These are phyloP conservation scores for Capsicum pubescens DNA, from an alignment of 257 asterid genomes.

Conservation along the genomic window DNA sequence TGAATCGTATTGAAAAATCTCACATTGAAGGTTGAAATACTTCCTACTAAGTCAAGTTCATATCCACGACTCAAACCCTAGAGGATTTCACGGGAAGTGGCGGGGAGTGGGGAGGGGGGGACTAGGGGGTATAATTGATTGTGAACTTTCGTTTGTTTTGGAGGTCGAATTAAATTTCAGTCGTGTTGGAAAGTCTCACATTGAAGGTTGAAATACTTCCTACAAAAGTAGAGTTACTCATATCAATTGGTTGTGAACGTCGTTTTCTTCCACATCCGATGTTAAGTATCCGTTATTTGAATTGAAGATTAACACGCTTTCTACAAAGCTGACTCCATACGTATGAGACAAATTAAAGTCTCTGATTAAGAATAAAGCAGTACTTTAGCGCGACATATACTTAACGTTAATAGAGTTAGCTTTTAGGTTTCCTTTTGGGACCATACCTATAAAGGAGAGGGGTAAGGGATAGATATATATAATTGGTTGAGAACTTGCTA, in stretches of 20 bases:
- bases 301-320: neutral
- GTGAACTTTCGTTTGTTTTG: too few relatives aligned
- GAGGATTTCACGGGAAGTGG: too few relatives aligned
- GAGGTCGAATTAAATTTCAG: neutral
- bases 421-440: neutral
- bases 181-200: neutral
- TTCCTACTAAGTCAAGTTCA: too few relatives aligned
- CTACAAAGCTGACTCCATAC: neutral
- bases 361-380: neutral
- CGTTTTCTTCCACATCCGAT: too few relatives aligned
- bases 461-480: neutral
- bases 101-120: too few relatives aligned
- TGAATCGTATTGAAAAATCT: neutral
- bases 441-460: neutral
- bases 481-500: constrained; percentile 23
- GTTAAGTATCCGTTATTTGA: too few relatives aligned
- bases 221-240: too few relatives aligned
- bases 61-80: neutral
- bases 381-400: neutral
- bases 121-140: too few relatives aligned
- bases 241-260: too few relatives aligned
- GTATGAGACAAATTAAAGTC: neutral
- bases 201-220: neutral
- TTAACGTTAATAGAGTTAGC: neutral
- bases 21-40: neutral